Evolutionary conservation across 768 basidiomycete genomes (phyloP), one percentile per base, ranked within the genome.

Genomic region (Suillus ampliporus): DNA sequence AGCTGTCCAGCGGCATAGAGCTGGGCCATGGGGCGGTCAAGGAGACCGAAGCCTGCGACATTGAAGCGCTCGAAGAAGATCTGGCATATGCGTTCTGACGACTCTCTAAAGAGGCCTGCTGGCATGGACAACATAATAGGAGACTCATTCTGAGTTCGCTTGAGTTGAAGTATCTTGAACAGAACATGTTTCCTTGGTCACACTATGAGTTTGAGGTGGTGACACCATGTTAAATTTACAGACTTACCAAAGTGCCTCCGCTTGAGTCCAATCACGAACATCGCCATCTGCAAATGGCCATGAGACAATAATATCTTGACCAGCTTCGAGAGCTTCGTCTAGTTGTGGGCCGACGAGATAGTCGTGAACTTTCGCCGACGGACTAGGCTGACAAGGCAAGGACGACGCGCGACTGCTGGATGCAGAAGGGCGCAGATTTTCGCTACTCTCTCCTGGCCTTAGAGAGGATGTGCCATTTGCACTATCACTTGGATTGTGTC

Each of bases 61-160:
- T 95, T 95, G 84, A 96, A 92, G 28, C 92, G 89, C 72, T 97
- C 95, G 69, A 97, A 97, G 77, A 96, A 93, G 43, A 92, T 82
- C 70, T 91, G 93, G 68, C 89, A 90, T 68, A 90, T 83, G 48
- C 83, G 83, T 72, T 95, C 92, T 73, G 90, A 85, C 10, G 86
- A 82, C 41, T 80, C 78, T 58, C 90, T 84, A 28, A 91, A 84
- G 23, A 92, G 83, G 35, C 86, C 85, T 0, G 89, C 76, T 5
- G 83, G 77, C 60, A 96, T 80, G 43, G 89, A 87, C 61, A 96
- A 82, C 37, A 95, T 82, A 60, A 94, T 86, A 2, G 94, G 92
- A 19, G 92, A 95, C 72, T 95, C 93, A 72, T 95, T 95, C 68
- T 93, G 92, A 8, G 85, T 85, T 60, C 95, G 90, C 58, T 91